Percentiles rank a stretch among this genome's conserved stretches.
These are phyloP conservation scores for Debaryomycetaceae sp. DNA, from an alignment of 1,139 yeast species.

Conservation along the genomic window DNA sequence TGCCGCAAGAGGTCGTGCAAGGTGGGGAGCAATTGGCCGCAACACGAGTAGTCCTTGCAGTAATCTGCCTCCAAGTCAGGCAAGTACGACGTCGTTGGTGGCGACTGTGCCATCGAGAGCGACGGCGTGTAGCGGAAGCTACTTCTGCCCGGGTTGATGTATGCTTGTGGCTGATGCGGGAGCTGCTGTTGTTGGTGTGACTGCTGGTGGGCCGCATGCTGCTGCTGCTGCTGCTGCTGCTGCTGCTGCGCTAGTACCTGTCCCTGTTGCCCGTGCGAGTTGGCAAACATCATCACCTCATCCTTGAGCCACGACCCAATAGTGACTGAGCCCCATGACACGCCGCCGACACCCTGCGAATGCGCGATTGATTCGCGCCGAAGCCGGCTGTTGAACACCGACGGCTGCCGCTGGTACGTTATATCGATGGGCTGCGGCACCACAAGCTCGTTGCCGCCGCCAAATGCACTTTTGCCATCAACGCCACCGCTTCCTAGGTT, in stretches of 20 bases:
- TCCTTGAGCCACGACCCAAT: constrained; percentile 96
- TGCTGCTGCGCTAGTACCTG: constrained; percentile 18
- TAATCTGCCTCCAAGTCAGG: constrained; percentile 94
- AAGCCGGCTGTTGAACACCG: constrained; percentile 37
- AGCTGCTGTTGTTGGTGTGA: constrained; percentile 2
- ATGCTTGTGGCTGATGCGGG: constrained; percentile 9
- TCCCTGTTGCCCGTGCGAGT: constrained; percentile 14
- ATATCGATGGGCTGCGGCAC: constrained; percentile 48
- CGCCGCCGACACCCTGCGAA: constrained; percentile 96
- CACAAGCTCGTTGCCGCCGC: constrained; percentile 12
- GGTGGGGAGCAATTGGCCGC: constrained; percentile 89
- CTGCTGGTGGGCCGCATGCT: constrained; percentile 4
- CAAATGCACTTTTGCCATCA: constrained; percentile 9
- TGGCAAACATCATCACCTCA: constrained; percentile 63
- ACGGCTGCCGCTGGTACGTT: constrained; percentile 40
- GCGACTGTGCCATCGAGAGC: constrained; percentile 44
- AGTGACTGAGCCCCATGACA: constrained; percentile 95
- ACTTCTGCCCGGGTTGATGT: constrained; percentile 42
- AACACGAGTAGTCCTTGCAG: constrained; percentile 93
- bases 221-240: constrained; percentile 9
- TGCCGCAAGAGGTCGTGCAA: constrained; percentile 89
- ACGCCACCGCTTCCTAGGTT: constrained; percentile 6
- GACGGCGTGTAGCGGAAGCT: constrained; percentile 30
- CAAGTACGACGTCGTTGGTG: constrained; percentile 70
- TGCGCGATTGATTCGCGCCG: constrained; percentile 92